Evolutionary conservation across 441 rosid genomes (phyloP).

Genomic region (Geranium incanum): DNA sequence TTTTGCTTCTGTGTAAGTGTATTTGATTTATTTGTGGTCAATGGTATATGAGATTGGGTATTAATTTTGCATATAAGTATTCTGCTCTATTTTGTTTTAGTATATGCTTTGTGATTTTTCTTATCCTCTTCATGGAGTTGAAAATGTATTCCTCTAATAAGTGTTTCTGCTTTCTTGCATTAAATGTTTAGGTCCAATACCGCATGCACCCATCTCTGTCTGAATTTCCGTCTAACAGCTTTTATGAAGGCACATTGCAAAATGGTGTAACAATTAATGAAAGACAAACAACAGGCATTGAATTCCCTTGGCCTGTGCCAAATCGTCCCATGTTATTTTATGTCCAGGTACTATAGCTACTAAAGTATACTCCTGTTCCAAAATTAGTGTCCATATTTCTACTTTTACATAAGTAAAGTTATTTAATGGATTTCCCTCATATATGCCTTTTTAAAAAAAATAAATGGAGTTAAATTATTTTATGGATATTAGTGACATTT

Average conservation of each 20-base stretch:
- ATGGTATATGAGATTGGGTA: not conserved
- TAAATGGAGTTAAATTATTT: no score
- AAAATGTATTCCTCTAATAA: not conserved
- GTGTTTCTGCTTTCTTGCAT: not conserved
- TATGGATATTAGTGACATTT: no score
- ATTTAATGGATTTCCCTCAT: no score
- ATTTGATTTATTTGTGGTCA: not conserved
- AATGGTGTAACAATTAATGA: conserved; percentile 97
- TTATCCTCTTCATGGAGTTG: not conserved
- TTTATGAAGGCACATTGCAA: conserved; percentile 95
- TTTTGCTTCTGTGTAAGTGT: not conserved
- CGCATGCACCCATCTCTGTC: conserved; percentile 99
- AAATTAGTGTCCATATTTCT: no score
- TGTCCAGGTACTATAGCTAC: conserved; percentile 62
- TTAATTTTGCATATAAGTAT: not conserved
- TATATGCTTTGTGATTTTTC: not conserved
- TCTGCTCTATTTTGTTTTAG: not conserved
- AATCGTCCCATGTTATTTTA: conserved; percentile 97
- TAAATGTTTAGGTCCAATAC: conserved; percentile 71
- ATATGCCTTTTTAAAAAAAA: no score
- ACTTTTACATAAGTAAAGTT: no score
- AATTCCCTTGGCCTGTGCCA: conserved; percentile 99
- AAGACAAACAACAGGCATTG: conserved; percentile 88
- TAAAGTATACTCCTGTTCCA: not conserved
- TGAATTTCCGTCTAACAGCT: conserved; percentile 94